These are phyloP conservation scores for Pseudocercospora crystallina DNA, from an alignment of 2,329 filamentous ascomycete species.

Conservation along the genomic window DNA sequence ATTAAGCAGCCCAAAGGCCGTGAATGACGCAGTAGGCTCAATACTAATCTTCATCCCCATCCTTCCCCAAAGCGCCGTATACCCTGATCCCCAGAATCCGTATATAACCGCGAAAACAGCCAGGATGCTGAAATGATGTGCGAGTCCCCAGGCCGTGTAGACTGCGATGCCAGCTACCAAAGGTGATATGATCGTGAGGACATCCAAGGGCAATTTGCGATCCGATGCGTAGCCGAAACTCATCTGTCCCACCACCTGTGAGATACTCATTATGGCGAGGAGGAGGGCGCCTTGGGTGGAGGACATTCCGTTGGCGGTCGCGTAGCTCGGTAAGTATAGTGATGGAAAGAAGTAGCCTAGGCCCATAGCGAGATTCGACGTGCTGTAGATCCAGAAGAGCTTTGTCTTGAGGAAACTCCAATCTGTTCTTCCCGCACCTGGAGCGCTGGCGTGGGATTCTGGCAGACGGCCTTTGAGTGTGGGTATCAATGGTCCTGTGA, in stretches of 20 bases:
- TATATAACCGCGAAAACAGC: conserved; percentile 45
- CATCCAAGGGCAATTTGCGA: conserved; percentile 24
- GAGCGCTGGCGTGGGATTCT: conserved; percentile 16
- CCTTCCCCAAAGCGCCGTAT: conserved; percentile 33
- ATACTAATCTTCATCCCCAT: conserved; percentile 28
- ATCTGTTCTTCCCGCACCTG: conserved; percentile 27
- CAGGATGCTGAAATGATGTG: conserved; percentile 38
- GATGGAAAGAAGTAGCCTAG: conserved; percentile 43
- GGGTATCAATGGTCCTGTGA: conserved; percentile 36
- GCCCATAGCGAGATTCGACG: conserved; percentile 39
- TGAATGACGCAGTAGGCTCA: conserved; percentile 23
- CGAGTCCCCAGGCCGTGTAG: conserved; percentile 51
- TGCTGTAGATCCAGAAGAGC: conserved; percentile 36
- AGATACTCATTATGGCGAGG: conserved; percentile 38
- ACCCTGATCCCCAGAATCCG: conserved; percentile 48
- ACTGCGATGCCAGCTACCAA: conserved; percentile 44
- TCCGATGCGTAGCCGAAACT: conserved; percentile 43
- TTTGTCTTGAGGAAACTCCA: conserved; percentile 33
- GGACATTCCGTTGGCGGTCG: conserved; percentile 29
- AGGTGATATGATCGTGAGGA: conserved; percentile 39
- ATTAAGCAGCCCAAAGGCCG: conserved; percentile 27
- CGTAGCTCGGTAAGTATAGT: conserved; percentile 41
- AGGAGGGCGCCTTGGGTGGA: conserved; percentile 32
- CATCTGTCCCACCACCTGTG: conserved; percentile 38
- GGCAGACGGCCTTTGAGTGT: conserved; percentile 38